Evolutionary conservation across 208 protist genomes (phyloP), one percentile per base, ranked within the genome.

Genomic region (Trypanosoma mega): DNA sequence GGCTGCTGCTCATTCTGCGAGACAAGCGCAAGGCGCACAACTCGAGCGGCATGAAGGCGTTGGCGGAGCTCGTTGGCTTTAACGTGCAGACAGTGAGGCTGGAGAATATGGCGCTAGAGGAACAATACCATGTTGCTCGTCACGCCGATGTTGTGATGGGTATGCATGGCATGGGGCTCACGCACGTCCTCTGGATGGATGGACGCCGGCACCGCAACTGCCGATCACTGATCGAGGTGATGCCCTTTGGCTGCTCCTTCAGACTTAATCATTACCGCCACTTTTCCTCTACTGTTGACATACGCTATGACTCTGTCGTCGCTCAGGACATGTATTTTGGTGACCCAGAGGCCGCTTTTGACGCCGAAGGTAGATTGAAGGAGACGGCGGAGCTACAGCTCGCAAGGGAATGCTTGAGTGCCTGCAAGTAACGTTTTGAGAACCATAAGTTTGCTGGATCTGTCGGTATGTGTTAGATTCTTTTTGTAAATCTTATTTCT

Each of bases 101-200:
- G 2, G 74, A 71, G 45, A n/a, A 16, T 24, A 21, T 66, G 30
- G 49, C 59, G 47, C 63, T 70, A 37, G 72, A 63, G 48, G 57
- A 66, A 20, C 76, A 75, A 59, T 76, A 74, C 39, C 70, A 80
- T 41, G 58, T 79, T 2, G 61, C 47, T n/a, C 71, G 74, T 31
- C 63, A 79, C 61, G 74, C 79, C 14, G 74, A 82, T 36, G 74
- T 78, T 14, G 53, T 82, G 23, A 73, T 72, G 33, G 79, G 79
- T 29, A 63, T 72, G 55, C 72, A 80, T 58, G 75, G 71, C 4
- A 62, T 61, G 27, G 46, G 63, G 18, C 62, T 79, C 21, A 71
- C 74, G 37, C 65, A 76, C 53, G 70, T 70, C 20, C 45, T 73
- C 18, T 80, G 65, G 63, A 80, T 86, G 79, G 68, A 82, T 65